Percentiles rank a stretch among this genome's conserved stretches.
phyloP scores from a whole-genome alignment of 2,329 filamentous ascomycete species.

The Fusarium sp. region DNA sequence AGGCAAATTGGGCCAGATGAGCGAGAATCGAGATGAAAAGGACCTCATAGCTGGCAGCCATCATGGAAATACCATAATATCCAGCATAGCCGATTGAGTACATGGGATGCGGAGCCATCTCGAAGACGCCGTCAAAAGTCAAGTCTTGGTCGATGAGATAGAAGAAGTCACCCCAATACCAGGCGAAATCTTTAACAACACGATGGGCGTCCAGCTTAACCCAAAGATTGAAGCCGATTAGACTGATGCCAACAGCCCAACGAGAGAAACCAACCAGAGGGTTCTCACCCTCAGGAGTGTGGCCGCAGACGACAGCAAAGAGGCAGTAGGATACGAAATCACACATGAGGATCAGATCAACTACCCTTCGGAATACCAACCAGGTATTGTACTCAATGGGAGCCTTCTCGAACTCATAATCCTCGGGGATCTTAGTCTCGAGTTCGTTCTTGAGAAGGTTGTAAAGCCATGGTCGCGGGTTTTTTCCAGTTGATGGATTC shows the following conservation, averaged over 20 bases:
- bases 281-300: constrained; percentile 78
- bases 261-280: constrained; percentile 75
- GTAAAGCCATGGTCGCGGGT: constrained; percentile 86
- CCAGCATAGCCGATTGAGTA: constrained; percentile 98
- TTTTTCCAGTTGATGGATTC: constrained; percentile 80
- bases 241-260: constrained; percentile 79
- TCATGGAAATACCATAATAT: constrained; percentile 97
- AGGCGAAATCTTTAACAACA: constrained; percentile 98
- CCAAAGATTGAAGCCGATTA: constrained; percentile 96
- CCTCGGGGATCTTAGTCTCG: constrained; percentile 91
- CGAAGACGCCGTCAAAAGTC: constrained; percentile 98
- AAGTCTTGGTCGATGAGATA: constrained; percentile 97
- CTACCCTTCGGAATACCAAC: constrained; percentile 93
- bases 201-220: constrained; percentile 97
- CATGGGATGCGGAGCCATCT: constrained; percentile 99
- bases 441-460: constrained; percentile 86
- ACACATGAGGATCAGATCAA: constrained; percentile 98
- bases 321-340: constrained; percentile 97
- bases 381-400: constrained; percentile 99
- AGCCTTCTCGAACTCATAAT: constrained; percentile 93
- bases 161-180: constrained; percentile 99
- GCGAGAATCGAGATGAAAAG: constrained; percentile 96
- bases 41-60: constrained; percentile 97
- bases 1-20: constrained; percentile 93
- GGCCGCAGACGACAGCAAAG: constrained; percentile 89